Evolutionary conservation across 768 basidiomycete genomes (phyloP).

Genomic region (Panaeolus cyanescens): DNA sequence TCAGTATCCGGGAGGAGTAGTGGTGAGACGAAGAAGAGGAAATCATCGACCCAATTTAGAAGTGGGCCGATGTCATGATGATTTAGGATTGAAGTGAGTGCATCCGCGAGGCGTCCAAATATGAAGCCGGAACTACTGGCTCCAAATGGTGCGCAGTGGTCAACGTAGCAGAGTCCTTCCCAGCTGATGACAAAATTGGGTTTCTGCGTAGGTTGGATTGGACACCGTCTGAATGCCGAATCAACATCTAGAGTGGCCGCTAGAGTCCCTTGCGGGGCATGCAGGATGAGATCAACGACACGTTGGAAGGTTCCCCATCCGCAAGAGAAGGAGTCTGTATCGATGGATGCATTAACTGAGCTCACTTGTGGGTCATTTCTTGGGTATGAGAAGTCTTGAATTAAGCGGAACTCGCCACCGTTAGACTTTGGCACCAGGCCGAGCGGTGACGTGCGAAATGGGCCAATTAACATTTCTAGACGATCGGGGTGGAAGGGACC

Average conservation of each 20-base stretch:
- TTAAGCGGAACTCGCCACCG: constrained; percentile 22
- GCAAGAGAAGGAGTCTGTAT: constrained; percentile 28
- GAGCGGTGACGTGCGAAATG: constrained; percentile 41
- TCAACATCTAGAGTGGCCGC: constrained; percentile 40
- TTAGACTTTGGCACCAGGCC: constrained; percentile 36
- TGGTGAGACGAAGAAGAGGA: constrained; percentile 33
- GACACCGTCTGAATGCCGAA: constrained; percentile 33
- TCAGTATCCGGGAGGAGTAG: constrained; percentile 10
- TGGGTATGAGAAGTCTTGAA: constrained; percentile 35
- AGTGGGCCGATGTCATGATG: constrained; percentile 17
- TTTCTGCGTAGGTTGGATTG: constrained; percentile 30
- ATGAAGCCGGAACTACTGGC: constrained; percentile 24
- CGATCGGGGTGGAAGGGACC: constrained; percentile 22
- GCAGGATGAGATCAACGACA: constrained; percentile 6
- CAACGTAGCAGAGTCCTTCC: constrained; percentile 24
- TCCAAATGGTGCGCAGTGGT: constrained; percentile 28
- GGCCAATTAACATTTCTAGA: constrained; percentile 37
- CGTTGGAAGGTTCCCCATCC: constrained; percentile 21
- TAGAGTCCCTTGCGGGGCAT: constrained; percentile 31
- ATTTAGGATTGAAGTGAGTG: constrained; percentile 21
- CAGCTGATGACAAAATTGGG: constrained; percentile 21
- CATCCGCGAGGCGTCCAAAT: constrained; percentile 33
- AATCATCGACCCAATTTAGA: constrained; percentile 39
- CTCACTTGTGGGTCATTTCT: constrained; percentile 14
- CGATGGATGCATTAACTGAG: constrained; percentile 32